Conservation (phyloP, 768 basidiomycete species). For the Mycena leptocephala region DNA sequence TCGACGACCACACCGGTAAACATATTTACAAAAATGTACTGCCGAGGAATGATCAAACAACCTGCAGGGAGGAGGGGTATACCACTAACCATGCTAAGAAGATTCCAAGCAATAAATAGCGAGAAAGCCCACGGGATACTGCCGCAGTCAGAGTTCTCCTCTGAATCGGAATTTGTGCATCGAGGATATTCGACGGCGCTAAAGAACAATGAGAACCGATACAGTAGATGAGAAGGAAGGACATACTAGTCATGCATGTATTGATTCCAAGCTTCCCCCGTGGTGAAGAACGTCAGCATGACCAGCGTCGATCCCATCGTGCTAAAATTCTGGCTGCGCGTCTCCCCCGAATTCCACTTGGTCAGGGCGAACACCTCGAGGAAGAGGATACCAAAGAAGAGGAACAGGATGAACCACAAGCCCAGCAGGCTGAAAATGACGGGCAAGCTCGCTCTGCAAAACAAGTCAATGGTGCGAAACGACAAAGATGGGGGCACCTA, state of each 20-base stretch:
- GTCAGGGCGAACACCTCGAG: constrained; percentile 95
- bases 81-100: constrained; percentile 86
- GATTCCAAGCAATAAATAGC: constrained; percentile 95
- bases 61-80: not conserved
- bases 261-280: constrained; percentile 97
- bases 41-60: constrained; percentile 1
- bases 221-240: not conserved
- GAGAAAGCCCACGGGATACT: constrained; percentile 87
- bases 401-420: constrained; percentile 91
- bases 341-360: constrained; percentile 84
- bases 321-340: constrained; percentile 82
- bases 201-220: constrained; percentile 21
- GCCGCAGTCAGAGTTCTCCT: constrained; percentile 89
- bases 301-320: constrained; percentile 86
- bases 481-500: constrained; percentile 59
- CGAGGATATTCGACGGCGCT: constrained; percentile 86
- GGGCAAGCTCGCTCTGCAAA: constrained; percentile 84
- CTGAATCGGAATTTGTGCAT: constrained; percentile 74
- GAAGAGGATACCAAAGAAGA: constrained; percentile 92
- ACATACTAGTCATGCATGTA: constrained; percentile 97
- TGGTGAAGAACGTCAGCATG: constrained; percentile 94
- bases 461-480: constrained; percentile 16
- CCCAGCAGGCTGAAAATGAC: constrained; percentile 88
- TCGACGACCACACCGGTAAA: constrained; percentile 97
- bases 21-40: constrained; percentile 98